phyloP scores from a whole-genome alignment of 768 basidiomycete genomes.

The Kwoniella europaea region DNA sequence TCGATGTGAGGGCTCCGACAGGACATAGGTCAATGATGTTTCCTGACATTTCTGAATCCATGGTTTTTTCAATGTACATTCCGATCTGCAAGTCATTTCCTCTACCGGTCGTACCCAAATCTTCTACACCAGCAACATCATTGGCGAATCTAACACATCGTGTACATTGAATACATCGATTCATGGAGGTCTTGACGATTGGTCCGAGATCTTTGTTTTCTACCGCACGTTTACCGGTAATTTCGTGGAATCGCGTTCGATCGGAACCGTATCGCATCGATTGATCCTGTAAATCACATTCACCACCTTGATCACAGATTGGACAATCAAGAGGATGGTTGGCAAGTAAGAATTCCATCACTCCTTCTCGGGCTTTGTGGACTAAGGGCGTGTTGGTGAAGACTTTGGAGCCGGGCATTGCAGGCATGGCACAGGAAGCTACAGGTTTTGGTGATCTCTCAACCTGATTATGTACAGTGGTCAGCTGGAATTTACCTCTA shows the following conservation, averaged over 20 bases:
- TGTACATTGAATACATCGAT: conserved; percentile 98
- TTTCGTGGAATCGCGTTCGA: conserved; percentile 96
- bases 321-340: conserved; percentile 99
- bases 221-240: conserved; percentile 94
- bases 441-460: conserved; percentile 93
- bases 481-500: neutral
- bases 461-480: conserved; percentile 58
- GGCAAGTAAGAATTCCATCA: conserved; percentile 97
- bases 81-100: conserved; percentile 99
- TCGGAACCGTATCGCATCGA: conserved; percentile 99
- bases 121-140: conserved; percentile 98
- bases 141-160: conserved; percentile 99
- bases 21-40: conserved; percentile 98
- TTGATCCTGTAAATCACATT: conserved; percentile 98
- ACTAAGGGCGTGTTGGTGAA: conserved; percentile 87
- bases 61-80: conserved; percentile 95
- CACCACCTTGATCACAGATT: conserved; percentile 97
- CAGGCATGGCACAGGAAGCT: conserved; percentile 97
- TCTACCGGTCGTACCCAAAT: conserved; percentile 92
- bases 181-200: conserved; percentile 98
- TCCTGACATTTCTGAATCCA: conserved; percentile 96
- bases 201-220: conserved; percentile 99
- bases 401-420: conserved; percentile 90
- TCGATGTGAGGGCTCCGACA: conserved; percentile 96
- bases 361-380: conserved; percentile 77